Evolutionary conservation across 2,329 filamentous ascomycete genomes (phyloP).

Genomic region (Basipetospora chlamydospora): DNA sequence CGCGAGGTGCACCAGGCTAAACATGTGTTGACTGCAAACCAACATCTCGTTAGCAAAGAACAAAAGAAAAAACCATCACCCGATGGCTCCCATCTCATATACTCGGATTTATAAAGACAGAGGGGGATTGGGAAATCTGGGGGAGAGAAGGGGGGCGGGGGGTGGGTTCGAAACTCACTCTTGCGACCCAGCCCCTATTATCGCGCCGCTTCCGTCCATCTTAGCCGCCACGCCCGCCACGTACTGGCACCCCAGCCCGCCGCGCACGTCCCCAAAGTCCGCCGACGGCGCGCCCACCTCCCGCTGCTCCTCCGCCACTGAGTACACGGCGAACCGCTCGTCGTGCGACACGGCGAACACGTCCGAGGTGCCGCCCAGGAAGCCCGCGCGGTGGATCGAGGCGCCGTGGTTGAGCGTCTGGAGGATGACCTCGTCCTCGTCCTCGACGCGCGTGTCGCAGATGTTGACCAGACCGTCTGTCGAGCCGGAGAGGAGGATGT

Average conservation of each 20-base stretch:
- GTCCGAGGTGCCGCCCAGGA: slow-evolving; percentile 47
- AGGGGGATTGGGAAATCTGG: not conserved
- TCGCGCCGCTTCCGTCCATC: slow-evolving; percentile 40
- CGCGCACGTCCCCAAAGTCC: slow-evolving; percentile 56
- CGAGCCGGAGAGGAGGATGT: slow-evolving; percentile 58
- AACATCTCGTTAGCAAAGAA: no score
- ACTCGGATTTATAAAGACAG: no score
- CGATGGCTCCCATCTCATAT: no score
- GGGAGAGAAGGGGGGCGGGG: slow-evolving; percentile 15
- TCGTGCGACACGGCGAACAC: slow-evolving; percentile 65
- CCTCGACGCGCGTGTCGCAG: slow-evolving; percentile 53
- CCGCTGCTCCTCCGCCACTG: slow-evolving; percentile 48
- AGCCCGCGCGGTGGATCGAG: slow-evolving; percentile 61
- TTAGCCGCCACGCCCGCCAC: slow-evolving; percentile 52
- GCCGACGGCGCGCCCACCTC: slow-evolving; percentile 40
- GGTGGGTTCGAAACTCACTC: slow-evolving; percentile 46
- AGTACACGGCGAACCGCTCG: slow-evolving; percentile 62
- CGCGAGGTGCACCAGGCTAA: slow-evolving; percentile 46
- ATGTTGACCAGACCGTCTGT: slow-evolving; percentile 70
- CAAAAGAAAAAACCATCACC: no score
- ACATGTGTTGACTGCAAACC: slow-evolving; percentile 38
- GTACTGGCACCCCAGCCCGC: slow-evolving; percentile 56
- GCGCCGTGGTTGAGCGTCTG: slow-evolving; percentile 67
- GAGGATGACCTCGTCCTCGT: slow-evolving; percentile 64
- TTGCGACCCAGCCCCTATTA: slow-evolving; percentile 51